These are phyloP conservation scores for Ceriops decandra DNA, from an alignment of 345 rosid species.

Conservation along the genomic window DNA sequence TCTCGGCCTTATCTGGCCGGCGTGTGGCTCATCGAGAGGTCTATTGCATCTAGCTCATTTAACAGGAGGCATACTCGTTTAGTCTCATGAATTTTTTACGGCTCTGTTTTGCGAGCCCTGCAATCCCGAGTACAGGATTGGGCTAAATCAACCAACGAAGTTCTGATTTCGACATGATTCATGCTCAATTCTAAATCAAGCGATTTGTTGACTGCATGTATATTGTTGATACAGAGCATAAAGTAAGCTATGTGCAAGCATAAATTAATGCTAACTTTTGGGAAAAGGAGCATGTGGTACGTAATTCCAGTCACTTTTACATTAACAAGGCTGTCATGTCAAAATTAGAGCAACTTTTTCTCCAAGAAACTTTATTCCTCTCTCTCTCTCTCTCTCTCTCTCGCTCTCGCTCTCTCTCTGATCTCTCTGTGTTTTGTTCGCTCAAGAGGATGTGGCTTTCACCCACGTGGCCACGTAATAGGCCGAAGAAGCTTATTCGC, in stretches of 20 bases:
- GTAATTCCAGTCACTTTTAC: slow-evolving; percentile 51
- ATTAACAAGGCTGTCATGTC: slow-evolving; percentile 54
- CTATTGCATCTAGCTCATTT: too few species aligned
- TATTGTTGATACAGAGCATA: slow-evolving; percentile 2
- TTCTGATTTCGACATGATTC: too few species aligned
- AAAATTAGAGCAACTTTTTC: slow-evolving; percentile 51
- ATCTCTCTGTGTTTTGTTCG: slow-evolving; percentile 17
- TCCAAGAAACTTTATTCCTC: slow-evolving; percentile 18
- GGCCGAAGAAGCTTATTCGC: slow-evolving; percentile 48
- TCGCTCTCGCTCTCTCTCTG: slow-evolving; percentile 9
- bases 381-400: slow-evolving; percentile 12
- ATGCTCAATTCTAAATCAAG: too few species aligned
- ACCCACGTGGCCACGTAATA: slow-evolving; percentile 61
- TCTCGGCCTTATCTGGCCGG: too few species aligned
- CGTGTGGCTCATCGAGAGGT: too few species aligned
- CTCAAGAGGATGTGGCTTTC: slow-evolving; percentile 34
- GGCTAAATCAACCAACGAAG: not conserved
- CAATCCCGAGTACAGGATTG: not conserved
- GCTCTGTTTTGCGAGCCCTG: not conserved
- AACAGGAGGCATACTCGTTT: too few species aligned
- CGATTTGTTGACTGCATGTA: too few species aligned
- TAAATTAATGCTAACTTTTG: slow-evolving; percentile 40
- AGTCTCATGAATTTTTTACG: too few species aligned
- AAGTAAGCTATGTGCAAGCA: slow-evolving; percentile 5
- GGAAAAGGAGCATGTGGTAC: slow-evolving; percentile 43